Conservation (phyloP, 2,329 filamentous ascomycete species). For the Trichoderma sp. region DNA sequence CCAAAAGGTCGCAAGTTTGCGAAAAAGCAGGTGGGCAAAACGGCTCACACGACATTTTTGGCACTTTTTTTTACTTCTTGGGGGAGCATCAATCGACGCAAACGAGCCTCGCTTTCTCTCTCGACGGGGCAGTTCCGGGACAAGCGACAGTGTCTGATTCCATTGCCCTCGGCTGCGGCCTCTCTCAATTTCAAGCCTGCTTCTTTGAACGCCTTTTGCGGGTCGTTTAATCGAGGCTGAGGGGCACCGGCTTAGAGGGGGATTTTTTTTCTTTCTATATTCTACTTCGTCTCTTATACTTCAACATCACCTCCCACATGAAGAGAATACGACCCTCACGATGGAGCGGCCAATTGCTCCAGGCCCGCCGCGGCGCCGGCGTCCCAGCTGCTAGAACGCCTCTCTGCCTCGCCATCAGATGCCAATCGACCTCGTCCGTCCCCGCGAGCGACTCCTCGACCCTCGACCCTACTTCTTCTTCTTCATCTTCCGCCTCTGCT, state of each 20-base stretch:
- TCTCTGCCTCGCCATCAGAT: conserved; percentile 35
- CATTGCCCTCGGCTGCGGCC: conserved; percentile 12
- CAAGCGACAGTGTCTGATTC: conserved; percentile 12
- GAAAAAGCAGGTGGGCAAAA: conserved; percentile 23
- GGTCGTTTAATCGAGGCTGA: not conserved
- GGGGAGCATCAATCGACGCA: conserved; percentile 19
- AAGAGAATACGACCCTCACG: conserved; percentile 48
- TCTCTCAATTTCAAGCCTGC: not conserved
- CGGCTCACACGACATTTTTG: conserved; percentile 30
- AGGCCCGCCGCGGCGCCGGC: conserved; percentile 39
- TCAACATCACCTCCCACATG: conserved; percentile 38
- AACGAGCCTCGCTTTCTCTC: conserved; percentile 10
- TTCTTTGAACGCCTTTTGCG: not conserved
- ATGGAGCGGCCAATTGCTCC: conserved; percentile 48
- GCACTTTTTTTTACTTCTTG: not conserved
- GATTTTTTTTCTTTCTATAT: conserved; percentile 6
- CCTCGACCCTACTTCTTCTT: conserved; percentile 31
- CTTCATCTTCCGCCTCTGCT: conserved; percentile 28
- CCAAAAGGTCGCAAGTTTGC: conserved; percentile 12
- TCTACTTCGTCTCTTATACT: not conserved
- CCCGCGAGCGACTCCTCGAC: conserved; percentile 34
- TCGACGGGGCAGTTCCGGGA: conserved; percentile 9
- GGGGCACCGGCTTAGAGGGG: conserved; percentile 26
- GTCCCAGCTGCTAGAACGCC: conserved; percentile 34
- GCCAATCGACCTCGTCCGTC: conserved; percentile 42